Conservation (phyloP, 2,329 filamentous ascomycete species). For the Alternaria triticina region DNA sequence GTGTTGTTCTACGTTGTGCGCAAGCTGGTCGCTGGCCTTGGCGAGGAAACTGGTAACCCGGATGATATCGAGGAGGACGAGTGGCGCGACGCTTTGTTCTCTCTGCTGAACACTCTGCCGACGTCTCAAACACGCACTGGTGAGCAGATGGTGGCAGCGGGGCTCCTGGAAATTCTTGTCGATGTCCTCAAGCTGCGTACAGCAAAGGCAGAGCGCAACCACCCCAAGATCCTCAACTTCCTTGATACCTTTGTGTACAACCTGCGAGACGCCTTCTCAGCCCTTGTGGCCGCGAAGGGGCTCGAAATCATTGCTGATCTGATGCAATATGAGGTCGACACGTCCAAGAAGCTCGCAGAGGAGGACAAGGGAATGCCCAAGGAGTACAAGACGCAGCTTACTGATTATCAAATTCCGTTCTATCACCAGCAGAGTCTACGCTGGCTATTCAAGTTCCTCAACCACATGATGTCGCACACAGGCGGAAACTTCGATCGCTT, state of each 20-base stretch:
- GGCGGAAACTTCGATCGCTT: conserved; percentile 86
- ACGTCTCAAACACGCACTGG: conserved; percentile 74
- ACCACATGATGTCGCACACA: conserved; percentile 88
- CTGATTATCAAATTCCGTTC: conserved; percentile 93
- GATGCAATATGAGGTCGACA: conserved; percentile 77
- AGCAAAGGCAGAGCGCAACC: conserved; percentile 78
- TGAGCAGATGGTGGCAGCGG: conserved; percentile 84
- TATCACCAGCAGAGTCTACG: conserved; percentile 93
- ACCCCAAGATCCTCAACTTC: conserved; percentile 84
- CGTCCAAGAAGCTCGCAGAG: conserved; percentile 70
- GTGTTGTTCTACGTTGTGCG: conserved; percentile 91
- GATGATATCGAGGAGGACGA: conserved; percentile 75
- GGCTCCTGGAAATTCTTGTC: conserved; percentile 86
- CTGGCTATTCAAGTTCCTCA: conserved; percentile 93
- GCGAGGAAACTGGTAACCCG: conserved; percentile 55
- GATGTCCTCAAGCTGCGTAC: conserved; percentile 87
- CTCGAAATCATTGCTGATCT: conserved; percentile 91
- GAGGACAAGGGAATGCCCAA: conserved; percentile 74
- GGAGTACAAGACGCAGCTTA: conserved; percentile 77
- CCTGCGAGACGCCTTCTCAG: conserved; percentile 82
- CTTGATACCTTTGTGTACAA: conserved; percentile 87
- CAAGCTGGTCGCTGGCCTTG: conserved; percentile 86
- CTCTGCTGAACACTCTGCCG: conserved; percentile 82
- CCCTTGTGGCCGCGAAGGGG: conserved; percentile 80
- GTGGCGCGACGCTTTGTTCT: conserved; percentile 90